These are phyloP conservation scores for Acrasis kona DNA, from an alignment of 78 protist genomes.

Conservation along the genomic window DNA sequence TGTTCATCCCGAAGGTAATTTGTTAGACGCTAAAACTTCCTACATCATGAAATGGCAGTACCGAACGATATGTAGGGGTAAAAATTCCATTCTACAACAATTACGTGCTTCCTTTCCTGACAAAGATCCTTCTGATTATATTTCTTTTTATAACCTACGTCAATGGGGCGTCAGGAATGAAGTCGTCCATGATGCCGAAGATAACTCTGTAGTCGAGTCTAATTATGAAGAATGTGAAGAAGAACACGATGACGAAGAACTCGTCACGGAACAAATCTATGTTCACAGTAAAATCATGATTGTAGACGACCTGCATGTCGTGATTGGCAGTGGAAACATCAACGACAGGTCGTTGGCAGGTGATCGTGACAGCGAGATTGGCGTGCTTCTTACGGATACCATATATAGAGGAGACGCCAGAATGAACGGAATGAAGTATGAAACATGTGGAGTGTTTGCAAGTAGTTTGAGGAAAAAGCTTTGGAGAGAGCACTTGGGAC, in stretches of 20 bases:
- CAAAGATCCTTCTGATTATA: not conserved
- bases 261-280: slow-evolving; percentile 48
- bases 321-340: slow-evolving; percentile 74
- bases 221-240: too few species aligned
- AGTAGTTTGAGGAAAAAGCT: slow-evolving; percentile 5
- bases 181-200: too few species aligned
- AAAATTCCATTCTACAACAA: not conserved
- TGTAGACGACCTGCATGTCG: slow-evolving; percentile 58
- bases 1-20: not conserved
- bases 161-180: not conserved
- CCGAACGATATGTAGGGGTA: not conserved
- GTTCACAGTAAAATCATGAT: slow-evolving; percentile 77
- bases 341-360: too few species aligned
- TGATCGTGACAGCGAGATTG: too few species aligned
- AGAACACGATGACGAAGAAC: too few species aligned
- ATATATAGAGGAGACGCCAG: not conserved
- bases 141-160: not conserved
- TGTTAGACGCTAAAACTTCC: not conserved
- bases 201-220: too few species aligned
- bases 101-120: not conserved
- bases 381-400: too few species aligned
- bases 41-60: not conserved
- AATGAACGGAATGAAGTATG: not conserved
- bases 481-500: slow-evolving; percentile 30
- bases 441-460: not conserved